phyloP scores from a whole-genome alignment of 441 rosid genomes.

The Erysimum pusillum region DNA sequence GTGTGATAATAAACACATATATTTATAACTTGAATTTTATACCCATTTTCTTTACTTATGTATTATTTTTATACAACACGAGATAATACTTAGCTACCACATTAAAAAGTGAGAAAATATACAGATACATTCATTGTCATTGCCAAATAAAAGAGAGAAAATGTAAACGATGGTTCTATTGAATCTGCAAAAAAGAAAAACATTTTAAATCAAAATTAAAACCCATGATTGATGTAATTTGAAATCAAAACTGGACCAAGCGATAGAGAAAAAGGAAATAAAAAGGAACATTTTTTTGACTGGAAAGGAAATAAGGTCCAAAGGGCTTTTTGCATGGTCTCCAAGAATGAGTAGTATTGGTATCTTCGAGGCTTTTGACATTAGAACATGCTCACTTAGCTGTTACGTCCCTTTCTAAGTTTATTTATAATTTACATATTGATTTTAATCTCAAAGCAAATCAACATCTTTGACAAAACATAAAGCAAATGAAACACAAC shows the following conservation, averaged over 20 bases:
- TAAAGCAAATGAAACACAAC: conserved; percentile 19
- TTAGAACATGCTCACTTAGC: conserved; percentile 28
- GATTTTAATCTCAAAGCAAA: conserved; percentile 8
- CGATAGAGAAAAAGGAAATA: conserved; percentile 3
- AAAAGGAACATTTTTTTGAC: conserved; percentile 40
- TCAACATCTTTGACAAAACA: conserved; percentile 16
- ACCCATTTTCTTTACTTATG: too few relatives aligned
- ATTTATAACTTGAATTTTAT: too few relatives aligned
- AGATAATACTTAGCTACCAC: too few relatives aligned
- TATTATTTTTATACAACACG: too few relatives aligned
- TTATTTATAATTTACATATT: conserved; percentile 40
- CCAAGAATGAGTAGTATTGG: conserved; percentile 68
- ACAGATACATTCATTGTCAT: not conserved
- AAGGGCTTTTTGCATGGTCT: conserved; percentile 78
- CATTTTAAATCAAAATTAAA: not conserved
- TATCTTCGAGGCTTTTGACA: conserved; percentile 66
- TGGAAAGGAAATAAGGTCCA: conserved; percentile 40
- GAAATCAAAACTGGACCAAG: conserved; percentile 41
- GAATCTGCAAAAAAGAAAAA: not conserved
- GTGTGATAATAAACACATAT: too few relatives aligned
- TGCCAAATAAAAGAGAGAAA: not conserved
- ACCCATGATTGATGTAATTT: not conserved
- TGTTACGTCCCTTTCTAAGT: conserved; percentile 22
- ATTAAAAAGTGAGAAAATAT: not conserved
- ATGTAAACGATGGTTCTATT: not conserved